A percentile compares a stretch with the other conserved stretches of the same genome.
Evolutionary conservation across 306 rosid genomes (phyloP).

Genomic region (Cotoneaster glaucophyllus): DNA sequence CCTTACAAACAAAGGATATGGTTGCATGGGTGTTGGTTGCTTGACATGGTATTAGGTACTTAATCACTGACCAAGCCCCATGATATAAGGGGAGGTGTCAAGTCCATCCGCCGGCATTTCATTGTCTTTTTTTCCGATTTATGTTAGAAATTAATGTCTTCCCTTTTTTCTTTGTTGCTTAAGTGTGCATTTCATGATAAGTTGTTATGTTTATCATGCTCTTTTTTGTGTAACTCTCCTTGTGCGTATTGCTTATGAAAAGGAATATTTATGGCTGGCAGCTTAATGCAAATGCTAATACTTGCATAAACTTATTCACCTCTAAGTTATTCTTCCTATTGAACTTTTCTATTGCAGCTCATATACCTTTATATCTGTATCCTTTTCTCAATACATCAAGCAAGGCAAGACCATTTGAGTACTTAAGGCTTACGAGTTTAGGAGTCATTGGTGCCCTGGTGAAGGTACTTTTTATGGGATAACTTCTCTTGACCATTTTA

Average conservation of each 20-base stretch:
- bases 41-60: too few relatives aligned
- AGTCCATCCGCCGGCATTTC: background rate
- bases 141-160: background rate
- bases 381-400: slow-evolving; percentile 74
- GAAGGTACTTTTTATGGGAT: slow-evolving; percentile 51
- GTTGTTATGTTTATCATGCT: background rate
- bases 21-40: too few relatives aligned
- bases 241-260: background rate
- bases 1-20: too few relatives aligned
- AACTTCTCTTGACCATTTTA: background rate
- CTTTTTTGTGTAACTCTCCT: background rate
- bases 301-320: background rate
- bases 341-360: slow-evolving; percentile 50
- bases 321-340: background rate
- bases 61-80: too few relatives aligned
- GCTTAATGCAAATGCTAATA: background rate
- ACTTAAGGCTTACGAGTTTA: slow-evolving; percentile 79
- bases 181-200: background rate
- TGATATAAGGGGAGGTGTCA: too few relatives aligned
- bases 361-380: slow-evolving; percentile 57
- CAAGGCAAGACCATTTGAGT: slow-evolving; percentile 73
- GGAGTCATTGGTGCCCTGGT: slow-evolving; percentile 91
- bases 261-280: background rate
- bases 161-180: background rate
- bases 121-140: background rate